Base-by-base conservation (phyloP, 257 asterid species). In the Salvia hispanica region DNA sequence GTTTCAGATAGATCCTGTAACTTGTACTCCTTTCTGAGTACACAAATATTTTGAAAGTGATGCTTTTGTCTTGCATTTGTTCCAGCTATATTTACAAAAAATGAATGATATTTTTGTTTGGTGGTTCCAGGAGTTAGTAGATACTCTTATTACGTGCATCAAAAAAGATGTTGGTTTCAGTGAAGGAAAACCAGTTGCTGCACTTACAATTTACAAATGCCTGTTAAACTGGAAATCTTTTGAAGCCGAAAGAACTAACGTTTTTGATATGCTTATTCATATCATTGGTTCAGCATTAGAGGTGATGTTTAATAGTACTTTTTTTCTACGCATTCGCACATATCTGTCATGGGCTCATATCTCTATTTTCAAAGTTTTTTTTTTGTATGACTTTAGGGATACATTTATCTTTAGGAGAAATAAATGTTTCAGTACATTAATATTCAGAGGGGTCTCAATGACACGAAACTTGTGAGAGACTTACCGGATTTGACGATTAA, bases 131-230 rank as follows among this genome's bases (percentile, higher is more conserved):
- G 98, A 91, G 76, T 59, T 70, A 43, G 57, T 76, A 58, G 95
- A 86, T 79, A 64, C 81, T 72, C 95, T 91, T 44, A 66, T 89
- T 74, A 77, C 74, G 79, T 91, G 91, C 79, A 77, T 81, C 72
- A 56, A 76, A 6, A 72, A 77, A 63, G 80, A 89, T 77, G 83
- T 86, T 77, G 98, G 98, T 47, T 91, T 83, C 80, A 89, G 92
- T 68, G 92, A 84, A 85, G 92, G 95, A 73, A 91, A 89, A 72
- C 96, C 98, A 33, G 82, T 88, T 70, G 96, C 96, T 60, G 96
- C 95, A 58, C 86, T 85, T 55, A 86, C 95, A 68, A 80, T 87
- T 59, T 91, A 85, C 85, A 91, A 87, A 79, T 91, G 98, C 76
- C 88, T 91, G 21, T 46, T 89, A 61, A 73, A 87, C 60, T 91